Evolutionary conservation across 768 basidiomycete genomes (phyloP).

Genomic region (Hortiboletus flavorubellus): DNA sequence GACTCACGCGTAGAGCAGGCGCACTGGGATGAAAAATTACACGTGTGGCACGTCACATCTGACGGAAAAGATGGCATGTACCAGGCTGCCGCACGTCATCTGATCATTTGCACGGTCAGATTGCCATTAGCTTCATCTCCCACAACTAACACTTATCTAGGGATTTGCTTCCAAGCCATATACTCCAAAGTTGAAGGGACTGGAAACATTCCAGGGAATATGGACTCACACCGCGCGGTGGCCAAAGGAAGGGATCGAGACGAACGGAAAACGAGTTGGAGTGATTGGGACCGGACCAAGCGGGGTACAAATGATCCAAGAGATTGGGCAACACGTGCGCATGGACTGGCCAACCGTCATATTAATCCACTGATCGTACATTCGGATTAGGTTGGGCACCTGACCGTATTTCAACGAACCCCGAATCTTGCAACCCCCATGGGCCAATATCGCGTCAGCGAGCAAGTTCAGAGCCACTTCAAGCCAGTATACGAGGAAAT

Average conservation of each 20-base stretch:
- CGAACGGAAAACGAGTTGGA: slow-evolving; percentile 8
- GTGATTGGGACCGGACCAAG: slow-evolving; percentile 18
- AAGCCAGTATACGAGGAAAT: slow-evolving; percentile 12
- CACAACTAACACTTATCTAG: not conserved
- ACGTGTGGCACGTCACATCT: slow-evolving; percentile 4
- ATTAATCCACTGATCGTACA: not conserved
- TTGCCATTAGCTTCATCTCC: not conserved
- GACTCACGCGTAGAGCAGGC: slow-evolving; percentile 8
- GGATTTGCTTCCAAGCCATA: slow-evolving; percentile 11
- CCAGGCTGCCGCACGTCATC: slow-evolving; percentile 9
- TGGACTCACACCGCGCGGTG: slow-evolving; percentile 12
- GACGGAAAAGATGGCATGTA: slow-evolving; percentile 8
- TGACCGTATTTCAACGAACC: slow-evolving; percentile 16
- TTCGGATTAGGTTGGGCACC: slow-evolving; percentile 1
- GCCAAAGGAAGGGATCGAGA: slow-evolving; percentile 18
- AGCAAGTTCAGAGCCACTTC: slow-evolving; percentile 9
- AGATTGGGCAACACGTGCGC: slow-evolving; percentile 11
- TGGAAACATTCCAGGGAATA: slow-evolving; percentile 7
- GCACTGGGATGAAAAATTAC: slow-evolving; percentile 10
- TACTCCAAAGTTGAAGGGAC: slow-evolving; percentile 9
- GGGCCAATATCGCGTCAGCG: slow-evolving; percentile 9
- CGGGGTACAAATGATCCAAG: slow-evolving; percentile 14
- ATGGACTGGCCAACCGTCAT: not conserved
- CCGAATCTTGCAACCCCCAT: slow-evolving; percentile 14
- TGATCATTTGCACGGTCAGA: slow-evolving; percentile 14